A percentile compares a stretch with the other conserved stretches of the same genome.
These are phyloP conservation scores for Withania somnifera DNA, from an alignment of 305 asterid genomes.

Conservation along the genomic window DNA sequence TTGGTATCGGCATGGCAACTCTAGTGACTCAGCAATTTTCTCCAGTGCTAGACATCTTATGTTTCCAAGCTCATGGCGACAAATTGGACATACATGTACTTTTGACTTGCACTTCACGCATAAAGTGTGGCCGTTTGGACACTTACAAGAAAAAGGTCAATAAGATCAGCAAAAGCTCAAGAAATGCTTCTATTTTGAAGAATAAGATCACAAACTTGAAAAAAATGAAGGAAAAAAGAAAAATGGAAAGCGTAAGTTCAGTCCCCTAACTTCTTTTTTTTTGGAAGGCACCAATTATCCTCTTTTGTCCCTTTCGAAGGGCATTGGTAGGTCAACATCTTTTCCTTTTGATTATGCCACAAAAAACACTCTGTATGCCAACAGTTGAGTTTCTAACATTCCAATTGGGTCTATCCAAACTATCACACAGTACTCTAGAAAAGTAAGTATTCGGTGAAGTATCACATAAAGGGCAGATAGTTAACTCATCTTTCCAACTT, in stretches of 20 bases:
- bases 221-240: neutral
- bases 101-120: constrained; percentile 65
- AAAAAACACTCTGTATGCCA: neutral
- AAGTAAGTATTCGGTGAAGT: neutral
- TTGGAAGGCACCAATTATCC: neutral
- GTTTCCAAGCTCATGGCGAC: constrained; percentile 78
- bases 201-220: neutral
- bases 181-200: neutral
- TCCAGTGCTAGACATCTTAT: constrained; percentile 84
- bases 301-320: neutral
- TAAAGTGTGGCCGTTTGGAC: constrained; percentile 84
- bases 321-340: neutral
- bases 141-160: constrained; percentile 21
- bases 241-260: neutral
- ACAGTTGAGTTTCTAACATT: neutral
- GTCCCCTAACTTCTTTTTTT: neutral
- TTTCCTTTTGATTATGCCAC: neutral
- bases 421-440: neutral
- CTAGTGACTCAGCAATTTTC: constrained; percentile 70
- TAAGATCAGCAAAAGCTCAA: neutral
- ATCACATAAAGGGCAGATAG: neutral
- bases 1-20: constrained; percentile 68
- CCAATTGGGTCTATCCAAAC: neutral
- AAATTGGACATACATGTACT: constrained; percentile 61
- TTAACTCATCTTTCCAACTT: neutral